phyloP scores from a whole-genome alignment of 257 asterid genomes.

The Craterostigma plantagineum region DNA sequence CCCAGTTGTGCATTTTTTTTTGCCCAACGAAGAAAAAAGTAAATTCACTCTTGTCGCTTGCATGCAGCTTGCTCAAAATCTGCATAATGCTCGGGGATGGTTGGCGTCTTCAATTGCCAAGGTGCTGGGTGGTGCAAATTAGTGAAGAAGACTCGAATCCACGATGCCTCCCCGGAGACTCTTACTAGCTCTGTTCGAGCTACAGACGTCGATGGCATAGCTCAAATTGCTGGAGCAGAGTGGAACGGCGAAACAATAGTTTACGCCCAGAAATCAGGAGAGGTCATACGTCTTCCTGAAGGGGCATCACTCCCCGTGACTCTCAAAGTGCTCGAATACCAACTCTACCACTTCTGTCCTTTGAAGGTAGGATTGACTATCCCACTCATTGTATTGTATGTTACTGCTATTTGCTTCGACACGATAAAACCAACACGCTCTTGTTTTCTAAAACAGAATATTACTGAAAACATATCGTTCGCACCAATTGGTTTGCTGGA shows the following conservation, averaged over 20 bases:
- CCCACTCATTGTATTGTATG: too few relatives aligned
- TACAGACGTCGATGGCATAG: constrained; percentile 40
- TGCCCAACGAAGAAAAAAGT: too few relatives aligned
- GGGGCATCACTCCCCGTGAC: constrained; percentile 75
- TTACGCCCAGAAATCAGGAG: constrained; percentile 49
- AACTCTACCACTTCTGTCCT: constrained; percentile 81
- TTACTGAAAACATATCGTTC: constrained; percentile 24
- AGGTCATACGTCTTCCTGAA: constrained; percentile 37
- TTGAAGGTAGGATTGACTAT: constrained; percentile 27
- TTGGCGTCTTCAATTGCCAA: constrained; percentile 86
- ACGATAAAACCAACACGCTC: constrained; percentile 1
- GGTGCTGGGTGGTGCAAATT: constrained; percentile 91
- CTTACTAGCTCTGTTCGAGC: constrained; percentile 60
- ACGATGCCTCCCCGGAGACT: constrained; percentile 70
- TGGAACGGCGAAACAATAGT: constrained; percentile 66
- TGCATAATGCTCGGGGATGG: constrained; percentile 56
- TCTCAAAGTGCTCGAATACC: constrained; percentile 65
- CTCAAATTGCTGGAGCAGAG: constrained; percentile 51
- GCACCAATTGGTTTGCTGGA: constrained; percentile 81
- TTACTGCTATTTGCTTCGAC: background rate
- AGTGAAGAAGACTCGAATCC: constrained; percentile 65
- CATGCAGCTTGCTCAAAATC: constrained; percentile 83
- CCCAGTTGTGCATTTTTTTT: background rate
- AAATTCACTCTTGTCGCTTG: too few relatives aligned
- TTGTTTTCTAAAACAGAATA: constrained; percentile 22